Evolutionary conservation across 2,329 filamentous ascomycete genomes (phyloP), one percentile per base, ranked within the genome.

Genomic region (Leptographium wingfieldii): DNA sequence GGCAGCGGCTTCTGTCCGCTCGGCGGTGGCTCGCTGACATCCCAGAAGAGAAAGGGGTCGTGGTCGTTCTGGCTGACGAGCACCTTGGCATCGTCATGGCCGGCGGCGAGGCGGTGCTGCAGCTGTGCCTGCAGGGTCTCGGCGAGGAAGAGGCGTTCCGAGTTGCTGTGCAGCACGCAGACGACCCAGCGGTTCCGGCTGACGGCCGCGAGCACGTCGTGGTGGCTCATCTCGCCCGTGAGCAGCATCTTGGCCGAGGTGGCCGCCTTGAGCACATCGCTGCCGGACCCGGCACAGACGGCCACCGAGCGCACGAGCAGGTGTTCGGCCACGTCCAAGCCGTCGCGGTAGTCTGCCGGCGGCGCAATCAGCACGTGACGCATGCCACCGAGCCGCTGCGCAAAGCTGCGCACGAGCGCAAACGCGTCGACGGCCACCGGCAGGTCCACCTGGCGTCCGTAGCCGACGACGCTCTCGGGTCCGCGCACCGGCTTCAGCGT

Each of bases 181-280:
- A 97, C 82, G 0, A 97, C 88, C 59, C 84, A 87, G 64, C 86
- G 86, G 1, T 92, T 92, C 61, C 85, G 82, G 75, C 96, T 92
- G 33, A 88, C 90, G 1, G 91, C 90, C 48, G 88, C 83, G 61
- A 99, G 80, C 3, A 92, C 91, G 64, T 94, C 90, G 70, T 99
- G 94, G 70, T 99, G 94, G 67, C 84, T 88, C 77, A 97, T 82
- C 75, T 99, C 94, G 1, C 94, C 94, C 0, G 90, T 97, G 66
- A 99, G 88, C 4, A 95, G 73, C 48, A 97, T 72, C 31, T 60
- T 12, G 68, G 96, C 90, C 0, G 91, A 90, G 51, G 82, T 76
- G 3, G 85, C 76, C 49, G 80, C 79, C 63, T 84, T 83, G 61
- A 96, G 81, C 25, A 97, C 79, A 48, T 86, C 83, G 1, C 85